Conservation (phyloP, 2,329 filamentous ascomycete genomes). For the Tolypocladium ovalisporum region DNA sequence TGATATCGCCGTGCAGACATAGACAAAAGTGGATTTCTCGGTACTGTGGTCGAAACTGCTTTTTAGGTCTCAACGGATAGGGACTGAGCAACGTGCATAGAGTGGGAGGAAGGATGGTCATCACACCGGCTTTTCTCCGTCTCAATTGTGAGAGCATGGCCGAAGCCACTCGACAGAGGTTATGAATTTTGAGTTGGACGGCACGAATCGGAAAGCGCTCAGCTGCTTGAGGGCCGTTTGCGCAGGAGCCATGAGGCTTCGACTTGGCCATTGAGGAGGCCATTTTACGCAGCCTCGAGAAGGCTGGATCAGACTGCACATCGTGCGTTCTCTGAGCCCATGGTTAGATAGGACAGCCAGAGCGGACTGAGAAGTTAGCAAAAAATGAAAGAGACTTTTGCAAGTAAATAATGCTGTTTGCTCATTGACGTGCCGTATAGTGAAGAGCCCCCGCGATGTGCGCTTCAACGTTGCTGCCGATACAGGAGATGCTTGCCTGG, state of each 20-base stretch:
- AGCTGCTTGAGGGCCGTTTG: slow-evolving; percentile 9
- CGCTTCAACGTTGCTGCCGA: not conserved
- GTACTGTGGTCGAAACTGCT: slow-evolving; percentile 38
- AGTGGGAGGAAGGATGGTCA: slow-evolving; percentile 20
- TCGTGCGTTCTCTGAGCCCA: slow-evolving; percentile 6
- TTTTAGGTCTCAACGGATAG: slow-evolving; percentile 19
- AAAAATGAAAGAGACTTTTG: slow-evolving; percentile 17
- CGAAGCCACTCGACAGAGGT: slow-evolving; percentile 26
- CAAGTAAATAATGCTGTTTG: not conserved
- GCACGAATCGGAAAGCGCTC: slow-evolving; percentile 16
- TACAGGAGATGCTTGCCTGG: no score
- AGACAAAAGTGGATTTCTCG: slow-evolving; percentile 59
- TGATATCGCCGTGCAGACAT: slow-evolving; percentile 37
- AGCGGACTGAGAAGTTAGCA: slow-evolving; percentile 30
- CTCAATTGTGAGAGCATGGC: slow-evolving; percentile 23
- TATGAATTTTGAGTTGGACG: slow-evolving; percentile 25
- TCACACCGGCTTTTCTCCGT: slow-evolving; percentile 22
- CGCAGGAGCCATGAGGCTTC: slow-evolving; percentile 5
- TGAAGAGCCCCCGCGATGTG: not conserved
- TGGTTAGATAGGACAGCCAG: slow-evolving; percentile 18
- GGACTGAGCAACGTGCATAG: slow-evolving; percentile 21
- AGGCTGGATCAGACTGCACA: slow-evolving; percentile 3
- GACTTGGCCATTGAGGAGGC: slow-evolving; percentile 20
- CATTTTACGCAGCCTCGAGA: slow-evolving; percentile 3
- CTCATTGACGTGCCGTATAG: not conserved